Evolutionary conservation across 2,329 filamentous ascomycete species (phyloP).

Genomic region (Scortechinia acanthostroma): DNA sequence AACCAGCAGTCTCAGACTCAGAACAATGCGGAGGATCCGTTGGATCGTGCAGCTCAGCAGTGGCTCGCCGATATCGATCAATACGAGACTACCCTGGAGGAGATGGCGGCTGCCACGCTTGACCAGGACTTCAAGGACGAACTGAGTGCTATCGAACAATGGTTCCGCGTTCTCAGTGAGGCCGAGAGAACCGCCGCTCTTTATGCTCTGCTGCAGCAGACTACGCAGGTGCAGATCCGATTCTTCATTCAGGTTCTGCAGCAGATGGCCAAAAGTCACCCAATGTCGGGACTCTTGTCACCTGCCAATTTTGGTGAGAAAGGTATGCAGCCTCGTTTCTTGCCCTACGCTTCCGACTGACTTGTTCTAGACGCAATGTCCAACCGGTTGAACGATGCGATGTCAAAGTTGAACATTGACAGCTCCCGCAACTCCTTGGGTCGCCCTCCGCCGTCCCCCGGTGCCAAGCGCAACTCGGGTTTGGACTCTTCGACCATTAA

Average conservation of each 20-base stretch:
- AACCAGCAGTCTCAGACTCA: constrained; percentile 67
- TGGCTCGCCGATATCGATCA: constrained; percentile 99
- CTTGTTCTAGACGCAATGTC: constrained; percentile 78
- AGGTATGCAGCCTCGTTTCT: constrained; percentile 41
- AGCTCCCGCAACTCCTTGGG: constrained; percentile 79
- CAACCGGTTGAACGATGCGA: constrained; percentile 87
- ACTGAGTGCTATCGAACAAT: constrained; percentile 96
- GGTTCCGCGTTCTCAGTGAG: constrained; percentile 96
- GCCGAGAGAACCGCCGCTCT: constrained; percentile 91
- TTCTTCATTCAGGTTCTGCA: constrained; percentile 99
- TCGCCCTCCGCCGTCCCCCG: constrained; percentile 55
- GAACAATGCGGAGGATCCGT: constrained; percentile 69
- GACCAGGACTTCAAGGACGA: constrained; percentile 99
- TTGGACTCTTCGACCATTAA: constrained; percentile 90
- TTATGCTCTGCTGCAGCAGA: constrained; percentile 94
- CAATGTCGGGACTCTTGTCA: constrained; percentile 90
- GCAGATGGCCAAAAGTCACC: constrained; percentile 97
- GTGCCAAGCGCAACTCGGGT: constrained; percentile 83
- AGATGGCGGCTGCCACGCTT: constrained; percentile 97
- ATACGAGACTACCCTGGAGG: constrained; percentile 95
- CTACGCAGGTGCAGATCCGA: constrained; percentile 94
- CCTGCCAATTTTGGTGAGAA: constrained; percentile 88
- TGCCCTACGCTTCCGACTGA: constrained; percentile 3
- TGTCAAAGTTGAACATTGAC: constrained; percentile 88
- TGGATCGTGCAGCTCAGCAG: constrained; percentile 91